Evolutionary conservation across 2,329 filamentous ascomycete species (phyloP).

Genomic region (Hypocreales sp.): DNA sequence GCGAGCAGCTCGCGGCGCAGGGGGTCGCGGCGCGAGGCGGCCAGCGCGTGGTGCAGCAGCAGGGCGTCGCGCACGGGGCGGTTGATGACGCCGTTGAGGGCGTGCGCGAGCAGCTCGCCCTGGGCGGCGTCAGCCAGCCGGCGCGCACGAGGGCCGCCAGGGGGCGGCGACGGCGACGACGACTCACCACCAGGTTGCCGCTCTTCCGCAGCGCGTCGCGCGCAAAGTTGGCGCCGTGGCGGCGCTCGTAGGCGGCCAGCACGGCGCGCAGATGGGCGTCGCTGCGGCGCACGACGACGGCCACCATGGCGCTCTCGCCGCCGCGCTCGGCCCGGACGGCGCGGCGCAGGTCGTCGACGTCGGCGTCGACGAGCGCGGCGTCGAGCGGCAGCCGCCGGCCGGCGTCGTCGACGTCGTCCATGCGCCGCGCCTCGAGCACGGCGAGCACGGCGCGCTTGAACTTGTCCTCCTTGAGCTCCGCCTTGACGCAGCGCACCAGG

Average conservation of each 20-base stretch:
- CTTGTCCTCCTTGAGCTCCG: conserved; percentile 88
- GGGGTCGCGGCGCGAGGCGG: conserved; percentile 51
- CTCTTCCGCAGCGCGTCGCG: conserved; percentile 78
- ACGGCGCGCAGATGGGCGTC: conserved; percentile 73
- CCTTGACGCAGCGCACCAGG: conserved; percentile 72
- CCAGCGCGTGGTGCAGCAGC: conserved; percentile 79
- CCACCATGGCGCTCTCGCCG: conserved; percentile 76
- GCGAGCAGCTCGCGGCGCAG: conserved; percentile 77
- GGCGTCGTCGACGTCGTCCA: conserved; percentile 61
- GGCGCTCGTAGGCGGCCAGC: conserved; percentile 57
- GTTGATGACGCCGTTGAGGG: conserved; percentile 94
- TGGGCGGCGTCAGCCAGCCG: too few species aligned
- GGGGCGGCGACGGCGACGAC: too few species aligned
- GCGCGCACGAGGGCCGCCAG: too few species aligned
- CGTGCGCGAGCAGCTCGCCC: conserved; percentile 89
- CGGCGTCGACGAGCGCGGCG: conserved; percentile 45
- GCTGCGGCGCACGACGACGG: conserved; percentile 65
- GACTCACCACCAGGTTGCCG: conserved; percentile 77
- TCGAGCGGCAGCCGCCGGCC: conserved; percentile 45
- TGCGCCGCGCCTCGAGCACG: conserved; percentile 66
- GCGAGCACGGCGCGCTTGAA: conserved; percentile 80
- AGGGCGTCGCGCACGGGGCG: conserved; percentile 84
- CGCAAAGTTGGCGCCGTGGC: conserved; percentile 69
- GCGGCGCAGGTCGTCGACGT: conserved; percentile 55
- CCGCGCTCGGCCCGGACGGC: conserved; percentile 60